Evolutionary conservation across 2,329 filamentous ascomycete genomes (phyloP), one percentile per base, ranked within the genome.

Genomic region (Penicillium sp.): DNA sequence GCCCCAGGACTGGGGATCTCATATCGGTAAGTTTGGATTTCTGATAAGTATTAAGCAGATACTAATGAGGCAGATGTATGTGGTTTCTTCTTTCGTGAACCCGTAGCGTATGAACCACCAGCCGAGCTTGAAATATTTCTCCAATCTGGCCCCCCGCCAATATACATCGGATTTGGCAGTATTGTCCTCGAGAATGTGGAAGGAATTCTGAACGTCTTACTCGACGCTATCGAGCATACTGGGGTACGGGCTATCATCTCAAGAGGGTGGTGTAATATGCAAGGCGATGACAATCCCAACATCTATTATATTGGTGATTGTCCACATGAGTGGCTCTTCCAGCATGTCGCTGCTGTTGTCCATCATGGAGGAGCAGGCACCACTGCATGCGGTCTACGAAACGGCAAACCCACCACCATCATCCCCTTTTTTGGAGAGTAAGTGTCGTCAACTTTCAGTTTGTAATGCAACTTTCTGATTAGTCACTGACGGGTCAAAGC

Each of bases 291-390:
- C 2, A 71, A 75, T 13, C 29, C 11, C 3, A 31, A 13, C 39
- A 72, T 84, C 11, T 80, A 80, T 56, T 81, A 80, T 62, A 69
- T 86, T 4, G 83, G 77, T 4, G 81, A 85, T 58, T 81, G 78
- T 52, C 83, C 83, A 1, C 82, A 85, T 53, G 81, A 85, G 56
- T 86, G 83, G 84, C 73, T 86, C 0, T 86, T 86, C 60, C 76
- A 82, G 58, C 75, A 78, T 14, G 82, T 86, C 2, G 75, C 80
- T 0, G 78, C 77, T 16, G 83, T 86, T 0, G 77, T 86, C 0
- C 84, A 87, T 59, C 83, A 87, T 52, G 84, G 84, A 23, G 84
- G 84, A 8, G 84, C 84, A 14, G 84, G 84, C 3, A 85, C 83
- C 0, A 85, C 83, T 3, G 83, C 84, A 1, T 80, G 78, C 35